Base-by-base conservation (phyloP, 2,329 filamentous ascomycete species). In the Cordyceps pruinosa region DNA sequence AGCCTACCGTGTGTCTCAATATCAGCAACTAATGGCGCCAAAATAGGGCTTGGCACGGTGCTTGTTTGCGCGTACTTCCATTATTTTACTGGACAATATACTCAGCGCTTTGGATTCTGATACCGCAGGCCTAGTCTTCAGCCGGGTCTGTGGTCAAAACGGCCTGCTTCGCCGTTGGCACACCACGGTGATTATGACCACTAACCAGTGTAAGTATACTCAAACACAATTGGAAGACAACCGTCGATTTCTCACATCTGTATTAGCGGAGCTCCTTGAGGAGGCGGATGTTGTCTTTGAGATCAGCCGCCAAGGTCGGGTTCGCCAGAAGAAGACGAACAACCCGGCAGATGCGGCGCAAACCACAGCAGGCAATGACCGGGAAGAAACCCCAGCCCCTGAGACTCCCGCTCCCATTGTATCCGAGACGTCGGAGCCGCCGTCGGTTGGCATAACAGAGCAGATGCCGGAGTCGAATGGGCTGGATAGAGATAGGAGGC, bases 51-150 rank as follows among this genome's bases (percentile, higher is more conserved):
- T n/a, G 8, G 55, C 55, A 5, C 46, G 55, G 17, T 37, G 58
- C 6, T 4, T 61, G 0, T 61, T 61, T 25, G 26, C 60, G 5
- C 60, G 52, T 2, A 49, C 35, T 17, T 58, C 58, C 4, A 55
- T 61, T 1, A 23, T 60, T 7, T 7, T 61, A n/a, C 35, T 62
- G 1, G 61, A 62, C 8, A 58, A 61, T 4, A 47, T 57, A 10
- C 53, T 61, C 21, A 61, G 58, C 25, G 56, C 61, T 21, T 32
- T 62, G 4, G 61, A 60, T n/a, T 46, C 44, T 1, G 30, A 30
- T 8, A 62, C 61, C 1, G 56, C 59, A 1, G 46, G 19, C 12
- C 48, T 3, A 0, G 37, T 62, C 10, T 12, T 56, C 0, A 7
- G 45, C 1, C 55, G 56, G 2, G 35, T 62, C 2, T 10, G 59